Base-by-base conservation (phyloP, 441 rosid species). In the Eruca vesicaria region DNA sequence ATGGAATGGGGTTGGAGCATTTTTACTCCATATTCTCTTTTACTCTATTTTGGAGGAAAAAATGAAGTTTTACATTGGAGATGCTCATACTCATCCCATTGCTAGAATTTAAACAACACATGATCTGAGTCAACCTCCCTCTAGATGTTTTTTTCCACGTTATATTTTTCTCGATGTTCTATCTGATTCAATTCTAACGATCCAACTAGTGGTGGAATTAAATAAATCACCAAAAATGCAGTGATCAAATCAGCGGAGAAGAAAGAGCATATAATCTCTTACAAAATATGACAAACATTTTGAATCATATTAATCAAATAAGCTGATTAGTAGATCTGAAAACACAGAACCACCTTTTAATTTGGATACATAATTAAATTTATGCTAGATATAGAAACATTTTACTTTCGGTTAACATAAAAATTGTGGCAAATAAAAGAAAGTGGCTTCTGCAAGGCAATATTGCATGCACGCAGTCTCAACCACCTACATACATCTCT, bases 391-490 rank as follows among this genome's bases (percentile, higher is more conserved):
- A 8, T 59, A 29, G 6, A 59, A 59, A 15, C n/a, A 28, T 59
- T 59, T n/a, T 29, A 2, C 26, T 59, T 61, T 61, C 23, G 43
- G 2, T 20, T 53, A 52, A 32, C 72, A 9, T 60, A 71, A 41
- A 38, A 16, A 21, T 38, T 28, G 64, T 55, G 43, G 21, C 45
- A 57, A 56, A 19, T 29, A 64, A 56, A 63, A 28, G 69, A 65
- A 65, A 20, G 8, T 58, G 36, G 66, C 16, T 73, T 73, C 29
- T 53, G 18, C 68, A 23, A 68, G 62, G 56, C 41, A 48, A 26
- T 23, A 23, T 60, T 60, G 73, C 73, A 60, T 68, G 78, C 70
- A 50, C 23, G 29, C 45, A 33, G 19, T 33, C 9, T 52, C 65
- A 73, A 73, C 71, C 2, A 65, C 50, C 55, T 20, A 20, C 23